A percentile compares a stretch with the other conserved stretches of the same genome.
Evolutionary conservation across 2,329 filamentous ascomycete species (phyloP).

Genomic region (Triangularia setosa): DNA sequence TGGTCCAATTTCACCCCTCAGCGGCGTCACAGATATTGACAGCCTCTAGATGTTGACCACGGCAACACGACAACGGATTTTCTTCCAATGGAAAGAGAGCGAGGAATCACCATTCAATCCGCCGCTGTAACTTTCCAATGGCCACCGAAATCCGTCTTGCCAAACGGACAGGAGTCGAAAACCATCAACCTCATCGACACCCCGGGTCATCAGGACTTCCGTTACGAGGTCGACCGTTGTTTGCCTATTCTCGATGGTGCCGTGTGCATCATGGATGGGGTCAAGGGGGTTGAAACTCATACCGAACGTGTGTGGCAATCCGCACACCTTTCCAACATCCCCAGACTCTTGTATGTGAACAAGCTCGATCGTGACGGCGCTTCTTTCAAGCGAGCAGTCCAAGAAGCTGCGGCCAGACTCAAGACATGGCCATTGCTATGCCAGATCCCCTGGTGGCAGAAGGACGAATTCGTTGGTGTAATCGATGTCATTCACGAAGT

Average conservation of each 20-base stretch:
- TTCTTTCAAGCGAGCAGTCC: conserved; percentile 77
- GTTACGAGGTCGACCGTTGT: conserved; percentile 91
- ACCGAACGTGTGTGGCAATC: conserved; percentile 96
- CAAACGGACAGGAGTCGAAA: conserved; percentile 47
- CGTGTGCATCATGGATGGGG: conserved; percentile 35
- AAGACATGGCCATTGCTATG: conserved; percentile 85
- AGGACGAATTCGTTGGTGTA: conserved; percentile 75
- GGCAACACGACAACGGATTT: conserved; percentile 98
- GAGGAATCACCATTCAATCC: conserved; percentile 96
- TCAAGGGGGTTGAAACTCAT: conserved; percentile 75
- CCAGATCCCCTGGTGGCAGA: conserved; percentile 92
- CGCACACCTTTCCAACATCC: conserved; percentile 79
- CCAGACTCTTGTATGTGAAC: conserved; percentile 76
- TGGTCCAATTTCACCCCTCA: not conserved
- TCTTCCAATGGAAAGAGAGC: conserved; percentile 81
- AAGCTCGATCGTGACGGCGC: conserved; percentile 82
- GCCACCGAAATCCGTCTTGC: conserved; percentile 53
- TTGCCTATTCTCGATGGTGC: conserved; percentile 44
- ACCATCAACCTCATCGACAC: conserved; percentile 93
- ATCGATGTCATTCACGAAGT: conserved; percentile 76
- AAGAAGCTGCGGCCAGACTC: conserved; percentile 76
- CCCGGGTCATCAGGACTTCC: conserved; percentile 94
- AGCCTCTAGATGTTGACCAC: conserved; percentile 73
- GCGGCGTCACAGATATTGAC: not conserved
- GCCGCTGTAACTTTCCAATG: conserved; percentile 94